Base-by-base conservation (phyloP, 306 rosid species). In the Delonix regia region DNA sequence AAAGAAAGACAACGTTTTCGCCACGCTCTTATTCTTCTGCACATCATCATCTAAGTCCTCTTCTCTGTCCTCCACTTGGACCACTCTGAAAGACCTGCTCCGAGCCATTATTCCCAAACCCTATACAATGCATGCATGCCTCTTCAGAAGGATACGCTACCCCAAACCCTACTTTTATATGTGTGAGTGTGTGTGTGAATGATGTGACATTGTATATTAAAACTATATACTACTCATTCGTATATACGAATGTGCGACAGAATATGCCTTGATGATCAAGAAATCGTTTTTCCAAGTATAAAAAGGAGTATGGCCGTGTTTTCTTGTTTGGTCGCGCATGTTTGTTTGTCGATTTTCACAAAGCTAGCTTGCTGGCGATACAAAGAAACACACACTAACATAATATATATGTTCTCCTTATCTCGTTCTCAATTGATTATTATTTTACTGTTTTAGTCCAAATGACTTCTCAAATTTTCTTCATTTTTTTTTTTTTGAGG, bases 1-100 rank as follows among this genome's bases (percentile, higher is more conserved):
- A 14, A 69, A 60, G 49, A 88, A 92, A 13, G 92, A 80, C 60
- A 86, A 34, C 8, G 79, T 47, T 66, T 15, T 84, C 0, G 24
- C 76, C 0, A 28, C 28, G 3, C 72, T 70, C 18, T 81, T 56
- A 45, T 65, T 69, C 79, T 33, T 38, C 6, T 36, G 22, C 7
- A 36, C 13, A 30, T 16, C 68, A 1, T 16, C 83, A 27, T 21
- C 24, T 25, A 10, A 7, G 0, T 2, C 74, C 2, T 53, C 75
- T 42, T 60, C 78, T 25, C 18, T 5, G 2, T 84, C 81, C 39
- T 36, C 87, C 85, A 64, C 78, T 78, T 77, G 82, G 73, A 42
- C 77, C 12, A 76, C 83, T 24, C 78, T 79, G 28, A 75, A 73
- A 14, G 60, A 38, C 51, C 75, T 74, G 4, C 68, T 52, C 0